Base-by-base conservation (phyloP, 2,329 filamentous ascomycete species). In the Neonectria punicea region DNA sequence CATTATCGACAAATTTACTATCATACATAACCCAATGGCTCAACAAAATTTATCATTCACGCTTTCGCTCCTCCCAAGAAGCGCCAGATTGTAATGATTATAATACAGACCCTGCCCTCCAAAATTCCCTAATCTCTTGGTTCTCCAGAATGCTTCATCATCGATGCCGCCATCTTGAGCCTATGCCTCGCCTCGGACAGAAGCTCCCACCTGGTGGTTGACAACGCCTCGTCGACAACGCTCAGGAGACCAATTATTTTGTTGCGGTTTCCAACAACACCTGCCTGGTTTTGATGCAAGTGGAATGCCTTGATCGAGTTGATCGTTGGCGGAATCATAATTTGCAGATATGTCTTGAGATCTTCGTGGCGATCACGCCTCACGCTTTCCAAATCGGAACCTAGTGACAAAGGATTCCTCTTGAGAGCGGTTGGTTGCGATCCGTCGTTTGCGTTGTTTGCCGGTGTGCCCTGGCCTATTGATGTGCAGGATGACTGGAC, bases 221-320 rank as follows among this genome's bases (percentile, higher is more conserved):
- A 71, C 53, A 74, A 53, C 4, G 72, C 71, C 18, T 73, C 68
- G 44, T 74, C 73, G 11, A 74, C 72, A 11, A 74, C 61, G 9
- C 72, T 73, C 28, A 74, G 32, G 3, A 74, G 59, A 2, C 73
- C 73, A 41, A 74, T 70, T 32, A 73, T 69, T 28, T 72, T 74
- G 14, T 74, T 74, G 5, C 73, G 65, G 41, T 74, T 74, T 6
- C 73, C 73, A 0, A 74, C 72, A 1, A 74, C 72, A 1, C 72
- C 72, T 2, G 69, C 73, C 46, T 74, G 72, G n/a, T 74, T 74
- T 25, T 74, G 73, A 13, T 74, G 73, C 14, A 74, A 47, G 22
- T 74, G 73, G 11, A 74, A 74, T 11, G 71, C 72, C 22, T 74
- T 74, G 53, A 71, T 74, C 3, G 73, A 74, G 43, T 73, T 72